Base-by-base conservation (phyloP, 495 filamentous ascomycete species). In the Poronia punctata region DNA sequence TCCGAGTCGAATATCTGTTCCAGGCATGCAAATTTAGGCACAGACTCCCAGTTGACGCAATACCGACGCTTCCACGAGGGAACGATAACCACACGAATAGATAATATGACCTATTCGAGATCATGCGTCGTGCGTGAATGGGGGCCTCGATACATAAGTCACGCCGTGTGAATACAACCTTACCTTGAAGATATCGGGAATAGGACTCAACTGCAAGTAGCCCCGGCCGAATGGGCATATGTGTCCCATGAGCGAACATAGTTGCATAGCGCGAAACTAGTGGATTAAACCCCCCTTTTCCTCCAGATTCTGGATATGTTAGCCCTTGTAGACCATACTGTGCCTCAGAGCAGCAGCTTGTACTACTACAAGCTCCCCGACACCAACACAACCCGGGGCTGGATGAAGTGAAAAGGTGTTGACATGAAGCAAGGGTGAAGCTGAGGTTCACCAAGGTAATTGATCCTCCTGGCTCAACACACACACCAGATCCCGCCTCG, bases 121-220 rank as follows among this genome's bases (percentile, higher is more conserved):
- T 23, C 9, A 5, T 21, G 18, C 27, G 38, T 18, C 18, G 19
- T 25, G 26, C 20, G 7, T 17, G 26, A 6, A 33, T 41, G 38
- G 38, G 38, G 38, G 38, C 28, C n/a, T n/a, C n/a, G n/a, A n/a
- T 34, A 14, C 19, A 21, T 25, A 3, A 41, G 15, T 17, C 15
- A 32, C 19, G 38, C 18, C 28, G 19, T 34, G 29, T 21, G 12
- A 22, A 41, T 41, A 34, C 38, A 8, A 41, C 11, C 20, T 28
- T 41, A 22, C 28, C 26, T 24, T 33, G 21, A 9, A 42, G 12
- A 43, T 26, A 19, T 27, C 10, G 30, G n/a, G 23, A 20, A 20
- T 7, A 16, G 17, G 11, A n/a, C 18, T 22, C 15, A 21, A 25
- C 24, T 35, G 17, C 11, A 20, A 10, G 12, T 31, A 20, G 12